Base-by-base conservation (phyloP, 306 rosid species). In the Pyrus betulifolia region DNA sequence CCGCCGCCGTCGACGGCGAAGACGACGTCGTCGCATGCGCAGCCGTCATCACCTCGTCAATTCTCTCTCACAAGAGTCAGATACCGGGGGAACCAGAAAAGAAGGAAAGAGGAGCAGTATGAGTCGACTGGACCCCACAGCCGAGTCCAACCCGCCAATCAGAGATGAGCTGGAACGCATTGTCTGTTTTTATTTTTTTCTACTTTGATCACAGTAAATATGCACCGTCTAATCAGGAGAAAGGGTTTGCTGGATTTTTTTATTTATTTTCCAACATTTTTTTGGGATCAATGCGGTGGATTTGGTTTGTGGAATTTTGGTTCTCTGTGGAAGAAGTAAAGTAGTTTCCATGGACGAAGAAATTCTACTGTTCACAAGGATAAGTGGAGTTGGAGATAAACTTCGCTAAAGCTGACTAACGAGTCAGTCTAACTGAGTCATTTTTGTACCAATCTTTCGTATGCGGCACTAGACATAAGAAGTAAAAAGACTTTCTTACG, bases 41-140 rank as follows among this genome's bases (percentile, higher is more conserved):
- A 75, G 76, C 82, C 57, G 85, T 88, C 70, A 92, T 45, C 54
- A 79, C 93, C 75, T 95, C 84, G 70, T 82, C 87, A 93, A 79
- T 83, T 27, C 6, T 7, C 55, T 1, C 6, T 28, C 5, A 0
- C 62, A 55, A 2, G 64, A 51, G 8, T 35, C 8, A 27, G 22
- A 3, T 15, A 31, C 46, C 4, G 14, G 33, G 9, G 46, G 22
- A 64, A 5, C 11, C 13, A 3, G 5, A 66, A 35, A 35, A 21
- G 45, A 10, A 0, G 25, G 12, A 64, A 59, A 74, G 40, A 11
- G 58, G 8, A 58, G 71, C 2, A 31, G 38, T 8, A 66, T 19
- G n/a, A 17, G 77, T 23, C 68, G 4, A 2, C 17, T 10, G 27
- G 69, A 44, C 27, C 76, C 77, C 42, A 60, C 69, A 8, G n/a